Conservation (phyloP, 1,139 yeast genomes). For the Yamadazyma jaroonii region DNA sequence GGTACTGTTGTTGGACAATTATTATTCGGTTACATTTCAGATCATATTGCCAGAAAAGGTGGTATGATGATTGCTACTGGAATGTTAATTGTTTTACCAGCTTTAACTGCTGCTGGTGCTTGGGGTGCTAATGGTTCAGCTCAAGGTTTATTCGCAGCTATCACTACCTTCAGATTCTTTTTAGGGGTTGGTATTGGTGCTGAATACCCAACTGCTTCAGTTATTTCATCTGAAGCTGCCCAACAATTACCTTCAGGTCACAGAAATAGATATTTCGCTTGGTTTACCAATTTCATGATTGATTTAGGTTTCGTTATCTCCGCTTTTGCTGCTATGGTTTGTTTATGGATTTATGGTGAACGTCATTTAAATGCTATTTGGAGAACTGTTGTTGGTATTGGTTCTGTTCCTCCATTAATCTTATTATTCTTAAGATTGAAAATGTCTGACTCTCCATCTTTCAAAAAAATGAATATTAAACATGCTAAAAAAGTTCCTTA, state of each 20-base stretch:
- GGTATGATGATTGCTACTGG: slow-evolving; percentile 79
- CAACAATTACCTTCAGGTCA: slow-evolving; percentile 72
- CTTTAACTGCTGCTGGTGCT: slow-evolving; percentile 71
- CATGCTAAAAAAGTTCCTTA: slow-evolving; percentile 61
- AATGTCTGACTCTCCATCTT: slow-evolving; percentile 71
- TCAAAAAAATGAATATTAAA: slow-evolving; percentile 68
- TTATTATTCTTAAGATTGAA: slow-evolving; percentile 75
- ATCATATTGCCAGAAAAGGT: slow-evolving; percentile 69
- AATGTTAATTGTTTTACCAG: slow-evolving; percentile 70
- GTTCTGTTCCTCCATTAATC: slow-evolving; percentile 85
- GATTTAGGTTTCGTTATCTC: slow-evolving; percentile 83
- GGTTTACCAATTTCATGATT: slow-evolving; percentile 89
- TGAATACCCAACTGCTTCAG: slow-evolving; percentile 92
- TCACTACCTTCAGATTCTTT: slow-evolving; percentile 82
- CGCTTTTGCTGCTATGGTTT: slow-evolving; percentile 82
- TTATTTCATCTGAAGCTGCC: slow-evolving; percentile 92
- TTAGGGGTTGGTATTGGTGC: slow-evolving; percentile 85
- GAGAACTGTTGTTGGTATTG: slow-evolving; percentile 89
- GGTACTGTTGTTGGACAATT: slow-evolving; percentile 85
- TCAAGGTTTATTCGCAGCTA: slow-evolving; percentile 74
- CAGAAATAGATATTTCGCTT: slow-evolving; percentile 84
- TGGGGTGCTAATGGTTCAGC: slow-evolving; percentile 74
- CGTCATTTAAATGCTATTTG: slow-evolving; percentile 78
- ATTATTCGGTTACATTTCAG: slow-evolving; percentile 74
- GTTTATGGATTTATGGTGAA: slow-evolving; percentile 76